Evolutionary conservation across 2,329 filamentous ascomycete species (phyloP), one percentile per base, ranked within the genome.

Genomic region (Neofusicoccum kwambonambiense): DNA sequence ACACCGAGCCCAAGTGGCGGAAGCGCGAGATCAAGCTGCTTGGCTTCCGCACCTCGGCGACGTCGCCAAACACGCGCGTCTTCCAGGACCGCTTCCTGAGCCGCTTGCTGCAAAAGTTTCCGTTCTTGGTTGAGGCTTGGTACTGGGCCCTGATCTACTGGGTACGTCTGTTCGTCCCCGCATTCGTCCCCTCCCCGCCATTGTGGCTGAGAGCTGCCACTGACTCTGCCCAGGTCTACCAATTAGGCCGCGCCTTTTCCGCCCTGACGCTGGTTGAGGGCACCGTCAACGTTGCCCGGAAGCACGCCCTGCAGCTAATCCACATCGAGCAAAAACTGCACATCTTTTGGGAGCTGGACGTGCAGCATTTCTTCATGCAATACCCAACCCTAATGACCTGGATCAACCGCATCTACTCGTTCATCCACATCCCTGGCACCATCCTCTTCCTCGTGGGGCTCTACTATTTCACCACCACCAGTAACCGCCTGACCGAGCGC

Each of bases 121-220:
- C 90, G 0, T 92, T 92, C 72, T 75, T 92, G 34, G 87, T 88
- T 1, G 90, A 92, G 76, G 88, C 86, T 45, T 92, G 89, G 89
- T 92, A 92, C 70, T 92, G 89, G 89, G 86, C 87, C 2, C 78
- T 91, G 67, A 88, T 92, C 58, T 92, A 92, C 78, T 92, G 89
- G 89, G 89, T 91, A 83, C 70, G 84, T 73, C 35, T n/a, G 63
- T 22, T 47, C 47, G 9, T 62, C 50, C 13, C 49, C 22, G 45
- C 35, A 19, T 19, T 19, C 19, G 19, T 19, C 19, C 2, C 37
- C 4, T 37, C 4, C 41, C n/a, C 15, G 27, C 27, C 27, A 31
- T 31, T 31, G 27, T 31, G 27, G 27, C 6, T 31, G 19, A 12
- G 35, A 7, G 11, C 15, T 12, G n/a, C 19, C 37, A 31, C 61